Percentiles rank a stretch among this genome's conserved stretches.
Conservation (phyloP, 1,284 basidiomycete species). For the Xerocomus amazonicus region DNA sequence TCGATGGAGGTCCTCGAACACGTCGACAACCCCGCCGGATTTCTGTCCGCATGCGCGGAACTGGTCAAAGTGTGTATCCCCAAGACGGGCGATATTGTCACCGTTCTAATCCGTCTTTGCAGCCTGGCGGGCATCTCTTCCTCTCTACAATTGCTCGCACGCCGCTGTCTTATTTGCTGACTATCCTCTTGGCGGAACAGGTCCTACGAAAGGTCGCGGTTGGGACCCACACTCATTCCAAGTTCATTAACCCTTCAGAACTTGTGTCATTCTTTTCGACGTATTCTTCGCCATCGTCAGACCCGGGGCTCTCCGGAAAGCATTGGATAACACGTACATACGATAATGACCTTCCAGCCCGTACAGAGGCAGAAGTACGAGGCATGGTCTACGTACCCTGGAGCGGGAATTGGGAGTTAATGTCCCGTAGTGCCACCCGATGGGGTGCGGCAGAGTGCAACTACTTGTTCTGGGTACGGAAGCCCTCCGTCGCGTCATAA, state of each 20-base stretch:
- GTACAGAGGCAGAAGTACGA: conserved; percentile 74
- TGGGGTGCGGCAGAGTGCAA: conserved; percentile 71
- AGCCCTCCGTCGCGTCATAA: conserved; percentile 36
- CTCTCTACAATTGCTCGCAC: conserved; percentile 97
- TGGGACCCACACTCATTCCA: conserved; percentile 90
- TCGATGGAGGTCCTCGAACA: conserved; percentile 99
- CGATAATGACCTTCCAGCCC: conserved; percentile 43
- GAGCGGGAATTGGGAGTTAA: conserved; percentile 68
- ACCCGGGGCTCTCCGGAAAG: conserved; percentile 19
- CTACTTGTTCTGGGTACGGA: conserved; percentile 80
- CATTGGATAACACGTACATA: conserved; percentile 46
- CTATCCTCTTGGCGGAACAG: conserved; percentile 89
- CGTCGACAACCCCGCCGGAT: conserved; percentile 86
- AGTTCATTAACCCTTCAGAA: conserved; percentile 89
- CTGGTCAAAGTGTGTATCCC: conserved; percentile 71
- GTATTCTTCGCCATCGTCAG: conserved; percentile 42
- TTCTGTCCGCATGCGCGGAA: conserved; percentile 77
- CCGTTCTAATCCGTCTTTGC: conserved; percentile 4
- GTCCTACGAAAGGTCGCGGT: conserved; percentile 78
- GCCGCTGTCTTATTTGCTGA: conserved; percentile 84
- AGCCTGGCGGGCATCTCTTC: conserved; percentile 96
- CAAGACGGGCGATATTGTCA: background rate
- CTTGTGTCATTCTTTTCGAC: conserved; percentile 80
- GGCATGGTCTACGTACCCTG: conserved; percentile 84
- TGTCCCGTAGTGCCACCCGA: conserved; percentile 49